These are phyloP conservation scores for Solanum sejunctum DNA, from an alignment of 257 asterid species.

Conservation along the genomic window DNA sequence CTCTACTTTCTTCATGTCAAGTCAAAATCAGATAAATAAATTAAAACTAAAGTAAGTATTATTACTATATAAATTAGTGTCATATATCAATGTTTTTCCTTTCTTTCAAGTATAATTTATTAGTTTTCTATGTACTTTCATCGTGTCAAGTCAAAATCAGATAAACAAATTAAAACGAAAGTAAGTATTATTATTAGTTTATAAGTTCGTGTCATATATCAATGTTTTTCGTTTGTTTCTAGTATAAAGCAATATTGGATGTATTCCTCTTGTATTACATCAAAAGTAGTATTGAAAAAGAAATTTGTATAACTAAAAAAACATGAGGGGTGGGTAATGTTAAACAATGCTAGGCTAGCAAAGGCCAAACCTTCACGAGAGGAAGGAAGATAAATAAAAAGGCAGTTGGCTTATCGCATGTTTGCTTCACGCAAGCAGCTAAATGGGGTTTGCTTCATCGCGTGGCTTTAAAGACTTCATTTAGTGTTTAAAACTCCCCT, in stretches of 20 bases:
- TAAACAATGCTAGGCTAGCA: not conserved
- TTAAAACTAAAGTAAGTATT: not conserved
- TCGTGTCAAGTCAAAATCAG: not conserved
- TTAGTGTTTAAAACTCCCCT: constrained; percentile 31
- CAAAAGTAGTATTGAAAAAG: not conserved
- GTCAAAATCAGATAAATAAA: not conserved
- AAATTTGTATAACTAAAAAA: not conserved
- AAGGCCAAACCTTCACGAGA: constrained; percentile 51
- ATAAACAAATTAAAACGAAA: not conserved
- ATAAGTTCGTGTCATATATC: not conserved
- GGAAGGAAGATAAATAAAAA: constrained; percentile 40
- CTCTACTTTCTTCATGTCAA: not conserved
- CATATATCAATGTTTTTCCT: too few species aligned
- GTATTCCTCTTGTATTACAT: not conserved
- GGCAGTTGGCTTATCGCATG: constrained; percentile 85
- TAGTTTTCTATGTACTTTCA: not conserved
- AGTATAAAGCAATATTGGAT: not conserved
- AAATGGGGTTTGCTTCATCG: constrained; percentile 78
- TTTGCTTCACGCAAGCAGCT: constrained; percentile 99
- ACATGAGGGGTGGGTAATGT: constrained; percentile 36
- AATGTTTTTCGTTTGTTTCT: not conserved
- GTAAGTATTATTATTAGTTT: not conserved
- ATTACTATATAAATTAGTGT: not conserved
- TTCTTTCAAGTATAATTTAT: too few species aligned
- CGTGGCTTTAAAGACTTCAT: constrained; percentile 94